A percentile compares a stretch with the other conserved stretches of the same genome.
phyloP scores from a whole-genome alignment of 78 protist species.

The Chrysochromulina parva region DNA sequence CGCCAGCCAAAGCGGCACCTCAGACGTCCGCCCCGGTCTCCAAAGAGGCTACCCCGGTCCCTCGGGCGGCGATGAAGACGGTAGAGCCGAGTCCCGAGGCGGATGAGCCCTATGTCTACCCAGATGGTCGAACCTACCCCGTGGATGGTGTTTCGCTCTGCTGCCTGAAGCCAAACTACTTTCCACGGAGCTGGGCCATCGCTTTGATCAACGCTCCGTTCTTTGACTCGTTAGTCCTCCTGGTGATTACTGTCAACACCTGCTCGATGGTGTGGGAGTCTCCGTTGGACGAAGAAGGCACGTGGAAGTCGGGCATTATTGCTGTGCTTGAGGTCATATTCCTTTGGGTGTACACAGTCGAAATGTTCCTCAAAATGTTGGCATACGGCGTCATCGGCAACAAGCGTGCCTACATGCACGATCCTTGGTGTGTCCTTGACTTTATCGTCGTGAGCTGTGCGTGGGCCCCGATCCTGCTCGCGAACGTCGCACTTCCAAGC shows the following conservation, averaged over 20 bases:
- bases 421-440: conserved; percentile 34
- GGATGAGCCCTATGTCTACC: too few species aligned
- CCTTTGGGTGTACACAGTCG: background rate
- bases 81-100: too few species aligned
- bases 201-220: background rate
- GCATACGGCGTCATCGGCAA: background rate
- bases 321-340: background rate
- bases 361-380: background rate
- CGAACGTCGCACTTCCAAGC: background rate
- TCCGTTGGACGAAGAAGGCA: background rate
- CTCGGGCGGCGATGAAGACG: too few species aligned
- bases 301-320: background rate
- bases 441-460: background rate
- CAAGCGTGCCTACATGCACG: background rate
- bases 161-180: too few species aligned
- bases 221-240: conserved; percentile 32
- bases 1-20: too few species aligned
- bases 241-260: conserved; percentile 26
- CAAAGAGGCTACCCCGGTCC: too few species aligned
- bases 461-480: background rate
- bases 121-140: too few species aligned
- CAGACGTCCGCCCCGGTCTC: too few species aligned
- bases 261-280: background rate
- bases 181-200: background rate
- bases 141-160: too few species aligned